Evolutionary conservation across 352 stramenopile genomes (phyloP).

Genomic region (Pythium pectinolyticum): DNA sequence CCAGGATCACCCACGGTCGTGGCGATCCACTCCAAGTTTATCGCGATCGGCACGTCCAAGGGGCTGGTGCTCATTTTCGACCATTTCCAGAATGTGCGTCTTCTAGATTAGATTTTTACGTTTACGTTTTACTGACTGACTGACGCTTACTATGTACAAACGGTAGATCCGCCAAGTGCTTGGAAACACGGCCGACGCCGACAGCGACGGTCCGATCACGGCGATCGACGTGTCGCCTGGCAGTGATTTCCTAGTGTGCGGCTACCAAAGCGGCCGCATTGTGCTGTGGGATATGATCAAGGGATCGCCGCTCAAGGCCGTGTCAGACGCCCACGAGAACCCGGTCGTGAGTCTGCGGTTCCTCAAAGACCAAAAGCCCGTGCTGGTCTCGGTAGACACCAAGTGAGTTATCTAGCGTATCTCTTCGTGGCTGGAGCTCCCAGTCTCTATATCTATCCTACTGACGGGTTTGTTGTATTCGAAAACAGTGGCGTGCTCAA

Average conservation of each 20-base stretch:
- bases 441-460: too few species aligned
- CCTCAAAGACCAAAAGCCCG: conserved; percentile 84
- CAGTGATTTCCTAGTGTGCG: conserved; percentile 91
- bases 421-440: too few species aligned
- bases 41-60: conserved; percentile 94
- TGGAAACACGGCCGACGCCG: conserved; percentile 75
- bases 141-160: neutral
- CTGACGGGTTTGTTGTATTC: conserved; percentile 35
- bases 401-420: conserved; percentile 47
- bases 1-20: conserved; percentile 91
- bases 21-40: conserved; percentile 96
- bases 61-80: conserved; percentile 96
- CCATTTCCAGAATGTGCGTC: conserved; percentile 93
- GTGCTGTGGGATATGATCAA: conserved; percentile 97
- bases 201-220: conserved; percentile 78
- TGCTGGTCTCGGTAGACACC: conserved; percentile 80
- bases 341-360: conserved; percentile 85
- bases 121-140: neutral
- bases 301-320: conserved; percentile 87
- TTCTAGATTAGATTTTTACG: neutral
- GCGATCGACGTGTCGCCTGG: conserved; percentile 87
- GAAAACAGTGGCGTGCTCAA: conserved; percentile 86
- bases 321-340: conserved; percentile 90
- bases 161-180: conserved; percentile 84
- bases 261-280: conserved; percentile 91